Evolutionary conservation across 345 rosid genomes (phyloP).

Genomic region (Nasturtium officinale): DNA sequence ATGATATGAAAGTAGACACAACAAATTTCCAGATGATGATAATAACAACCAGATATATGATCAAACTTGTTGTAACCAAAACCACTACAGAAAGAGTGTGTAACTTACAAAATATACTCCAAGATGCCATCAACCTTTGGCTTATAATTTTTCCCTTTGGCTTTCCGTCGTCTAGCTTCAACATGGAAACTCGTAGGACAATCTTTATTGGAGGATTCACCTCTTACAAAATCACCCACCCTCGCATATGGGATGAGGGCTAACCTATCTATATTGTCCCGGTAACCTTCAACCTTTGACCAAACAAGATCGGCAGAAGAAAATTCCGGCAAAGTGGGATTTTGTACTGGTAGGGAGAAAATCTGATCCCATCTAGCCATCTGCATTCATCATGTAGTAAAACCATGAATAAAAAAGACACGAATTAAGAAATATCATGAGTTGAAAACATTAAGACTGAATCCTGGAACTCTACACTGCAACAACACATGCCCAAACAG

Average conservation of each 20-base stretch:
- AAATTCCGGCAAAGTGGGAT: constrained; percentile 77
- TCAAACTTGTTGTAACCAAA: not conserved
- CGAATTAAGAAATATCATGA: constrained; percentile 2
- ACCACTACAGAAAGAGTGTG: constrained; percentile 17
- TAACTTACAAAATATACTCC: constrained; percentile 89
- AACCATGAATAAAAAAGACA: not conserved
- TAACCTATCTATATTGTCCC: constrained; percentile 85
- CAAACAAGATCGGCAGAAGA: constrained; percentile 78
- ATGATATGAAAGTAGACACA: not conserved
- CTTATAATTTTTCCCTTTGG: constrained; percentile 60
- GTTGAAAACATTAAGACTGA: not conserved
- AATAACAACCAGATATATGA: not conserved
- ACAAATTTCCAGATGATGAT: not conserved
- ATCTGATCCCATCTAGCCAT: constrained; percentile 99
- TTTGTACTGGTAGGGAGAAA: constrained; percentile 87
- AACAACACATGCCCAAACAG: not conserved
- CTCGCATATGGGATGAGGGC: constrained; percentile 89
- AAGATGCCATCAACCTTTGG: constrained; percentile 94
- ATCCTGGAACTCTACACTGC: not conserved
- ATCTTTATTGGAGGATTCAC: constrained; percentile 78
- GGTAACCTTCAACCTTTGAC: constrained; percentile 97
- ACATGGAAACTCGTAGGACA: constrained; percentile 96
- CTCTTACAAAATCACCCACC: constrained; percentile 92
- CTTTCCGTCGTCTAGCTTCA: constrained; percentile 82
- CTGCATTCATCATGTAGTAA: constrained; percentile 40